Base-by-base conservation (phyloP, 2,329 filamentous ascomycete species). In the Aspergillus fumigatiaffinis region DNA sequence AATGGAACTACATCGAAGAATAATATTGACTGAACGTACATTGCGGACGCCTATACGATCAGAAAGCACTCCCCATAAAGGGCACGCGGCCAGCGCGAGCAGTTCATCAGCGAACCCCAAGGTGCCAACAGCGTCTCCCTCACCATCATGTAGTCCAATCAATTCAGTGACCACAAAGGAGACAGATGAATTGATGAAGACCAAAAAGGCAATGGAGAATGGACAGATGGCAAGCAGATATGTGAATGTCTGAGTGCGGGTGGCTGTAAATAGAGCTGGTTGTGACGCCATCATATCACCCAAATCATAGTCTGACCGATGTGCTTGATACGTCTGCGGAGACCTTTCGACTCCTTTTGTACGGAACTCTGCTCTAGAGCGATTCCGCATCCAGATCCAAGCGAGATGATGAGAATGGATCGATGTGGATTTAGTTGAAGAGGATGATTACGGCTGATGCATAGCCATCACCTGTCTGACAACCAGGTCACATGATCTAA, bases 151-250 rank as follows among this genome's bases (percentile, higher is more conserved):
- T 38, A 81, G 77, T 5, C 83, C 83, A 61, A 87, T 82, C 53
- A 86, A 76, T 66, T 87, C 82, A 14, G 84, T 87, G 51, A 87
- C 81, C 32, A 87, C 83, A 66, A 87, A 87, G 23, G 83, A 85
- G 60, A 87, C 77, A 52, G 82, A 83, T 58, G 82, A 82, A 70
- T 87, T 87, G 61, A 87, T 77, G 71, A 87, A 87, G 51, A 87
- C 85, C 47, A 87, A 77, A 71, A 87, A 87, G 20, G 83, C 81
- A 63, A 87, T 87, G 63, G 82, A 84, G 74, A 87, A 87, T 38
- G 86, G 80, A 51, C 84, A 86, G 61, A 87, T 82, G 48, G 81
- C 83, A 49, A 85, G 75, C 26, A 87, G 76, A 65, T 87, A 87
- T 21, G 84, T 84, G 32, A 80, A 75, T 29, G 82, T 79, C 68